Conservation (phyloP, 129 eudicot genomes). For the Solidago caesia region DNA sequence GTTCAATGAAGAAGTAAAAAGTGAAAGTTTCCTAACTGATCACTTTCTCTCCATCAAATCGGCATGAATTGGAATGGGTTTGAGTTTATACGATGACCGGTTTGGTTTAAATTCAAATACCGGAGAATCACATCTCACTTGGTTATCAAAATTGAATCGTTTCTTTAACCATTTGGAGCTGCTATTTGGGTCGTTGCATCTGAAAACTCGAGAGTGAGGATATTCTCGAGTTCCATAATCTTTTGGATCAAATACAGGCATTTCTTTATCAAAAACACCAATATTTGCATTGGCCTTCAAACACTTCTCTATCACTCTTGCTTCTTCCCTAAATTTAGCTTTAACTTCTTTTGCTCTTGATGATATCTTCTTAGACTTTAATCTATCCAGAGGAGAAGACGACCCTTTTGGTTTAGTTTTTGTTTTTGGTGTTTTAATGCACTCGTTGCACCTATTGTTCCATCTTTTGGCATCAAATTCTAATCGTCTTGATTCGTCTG, state of each 20-base stretch:
- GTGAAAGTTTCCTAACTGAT: slow-evolving; percentile 6
- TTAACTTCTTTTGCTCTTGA: slow-evolving; percentile 43
- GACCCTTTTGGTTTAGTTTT: slow-evolving; percentile 25
- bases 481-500: slow-evolving; percentile 48
- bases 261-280: slow-evolving; percentile 29
- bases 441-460: slow-evolving; percentile 43
- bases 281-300: slow-evolving; percentile 40
- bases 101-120: slow-evolving; percentile 48
- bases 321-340: slow-evolving; percentile 55
- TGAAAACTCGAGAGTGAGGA: slow-evolving; percentile 43
- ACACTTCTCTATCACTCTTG: slow-evolving; percentile 60
- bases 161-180: slow-evolving; percentile 31
- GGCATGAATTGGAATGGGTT: slow-evolving; percentile 21
- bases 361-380: slow-evolving; percentile 27
- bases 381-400: slow-evolving; percentile 25
- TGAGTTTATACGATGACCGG: slow-evolving; percentile 24
- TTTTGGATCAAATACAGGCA: slow-evolving; percentile 61
- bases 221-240: slow-evolving; percentile 43
- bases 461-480: slow-evolving; percentile 54
- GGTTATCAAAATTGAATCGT: slow-evolving; percentile 17
- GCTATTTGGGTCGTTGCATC: slow-evolving; percentile 27
- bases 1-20: not conserved
- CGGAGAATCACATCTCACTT: slow-evolving; percentile 38
- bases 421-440: slow-evolving; percentile 31
- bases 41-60: not conserved